Evolutionary conservation across 2,329 filamentous ascomycete genomes (phyloP).

Genomic region (Cyphellophora europaea): DNA sequence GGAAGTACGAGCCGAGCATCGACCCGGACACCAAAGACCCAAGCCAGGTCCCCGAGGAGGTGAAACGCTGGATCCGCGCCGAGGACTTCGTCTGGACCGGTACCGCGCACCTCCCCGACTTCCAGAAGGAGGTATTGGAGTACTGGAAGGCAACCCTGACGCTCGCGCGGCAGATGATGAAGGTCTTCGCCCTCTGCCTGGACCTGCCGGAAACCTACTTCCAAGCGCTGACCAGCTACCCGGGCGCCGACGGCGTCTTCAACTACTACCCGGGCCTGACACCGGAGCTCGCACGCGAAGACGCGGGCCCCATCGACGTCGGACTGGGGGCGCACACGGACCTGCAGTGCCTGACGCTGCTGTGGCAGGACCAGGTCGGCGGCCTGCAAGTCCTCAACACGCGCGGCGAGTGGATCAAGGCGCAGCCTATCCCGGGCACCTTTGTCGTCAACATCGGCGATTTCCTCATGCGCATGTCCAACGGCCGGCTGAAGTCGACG

Average conservation of each 20-base stretch:
- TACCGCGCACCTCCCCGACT: conserved; percentile 31
- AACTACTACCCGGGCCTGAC: conserved; percentile 35
- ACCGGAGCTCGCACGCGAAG: conserved; percentile 17
- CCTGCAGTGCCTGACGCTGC: conserved; percentile 44
- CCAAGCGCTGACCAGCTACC: conserved; percentile 44
- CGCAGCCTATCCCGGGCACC: conserved; percentile 29
- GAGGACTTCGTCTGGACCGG: conserved; percentile 47
- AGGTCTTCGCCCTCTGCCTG: conserved; percentile 46
- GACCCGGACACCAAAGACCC: background rate
- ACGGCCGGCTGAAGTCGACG: conserved; percentile 40
- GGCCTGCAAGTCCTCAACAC: conserved; percentile 40
- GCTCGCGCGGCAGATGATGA: conserved; percentile 42
- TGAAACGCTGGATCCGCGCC: conserved; percentile 20
- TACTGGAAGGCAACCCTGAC: conserved; percentile 43
- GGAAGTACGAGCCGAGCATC: background rate
- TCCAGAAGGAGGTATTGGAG: conserved; percentile 36
- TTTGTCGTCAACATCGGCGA: conserved; percentile 44
- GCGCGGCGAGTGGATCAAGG: conserved; percentile 33
- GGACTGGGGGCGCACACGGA: conserved; percentile 43
- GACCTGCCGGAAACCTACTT: conserved; percentile 47
- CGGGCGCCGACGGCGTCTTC: conserved; percentile 36
- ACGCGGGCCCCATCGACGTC: conserved; percentile 22
- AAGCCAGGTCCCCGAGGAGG: background rate
- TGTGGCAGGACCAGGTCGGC: conserved; percentile 46
- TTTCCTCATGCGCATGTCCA: conserved; percentile 41